Percentiles rank a stretch among this genome's conserved stretches.
These are phyloP conservation scores for Silene noctiflora DNA, from an alignment of 179 eudicot genomes.

Conservation along the genomic window DNA sequence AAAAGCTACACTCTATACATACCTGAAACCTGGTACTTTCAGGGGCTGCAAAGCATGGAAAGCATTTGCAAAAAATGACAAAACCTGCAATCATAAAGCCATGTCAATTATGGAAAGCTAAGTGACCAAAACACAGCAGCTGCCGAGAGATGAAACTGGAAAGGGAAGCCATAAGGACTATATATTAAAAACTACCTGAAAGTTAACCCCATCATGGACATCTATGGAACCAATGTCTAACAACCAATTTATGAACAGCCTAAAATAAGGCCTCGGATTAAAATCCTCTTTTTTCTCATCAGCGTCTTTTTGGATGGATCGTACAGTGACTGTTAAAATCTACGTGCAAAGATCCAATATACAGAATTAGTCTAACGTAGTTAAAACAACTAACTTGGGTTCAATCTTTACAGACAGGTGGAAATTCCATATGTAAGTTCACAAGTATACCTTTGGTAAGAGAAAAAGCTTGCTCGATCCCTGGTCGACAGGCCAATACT, in stretches of 20 bases:
- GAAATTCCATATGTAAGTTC: background rate
- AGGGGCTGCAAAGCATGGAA: constrained; percentile 90
- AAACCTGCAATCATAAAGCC: constrained; percentile 47
- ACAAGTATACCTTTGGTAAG: constrained; percentile 61
- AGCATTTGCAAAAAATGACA: constrained; percentile 86
- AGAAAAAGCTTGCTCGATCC: constrained; percentile 66
- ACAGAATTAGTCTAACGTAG: background rate
- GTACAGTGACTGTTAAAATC: constrained; percentile 78
- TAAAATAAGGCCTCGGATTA: constrained; percentile 87
- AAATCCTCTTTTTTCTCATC: constrained; percentile 77
- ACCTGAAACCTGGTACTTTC: constrained; percentile 94
- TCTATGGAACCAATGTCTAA: constrained; percentile 73
- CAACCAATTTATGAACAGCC: constrained; percentile 84
- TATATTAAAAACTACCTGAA: constrained; percentile 56
- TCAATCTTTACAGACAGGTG: background rate
- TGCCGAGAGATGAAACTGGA: background rate
- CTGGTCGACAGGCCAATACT: constrained; percentile 72
- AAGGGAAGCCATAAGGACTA: background rate
- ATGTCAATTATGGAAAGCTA: constrained; percentile 8
- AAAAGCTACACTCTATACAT: background rate
- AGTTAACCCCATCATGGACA: constrained; percentile 76
- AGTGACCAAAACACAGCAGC: background rate
- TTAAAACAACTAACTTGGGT: background rate
- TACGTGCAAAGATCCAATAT: constrained; percentile 21
- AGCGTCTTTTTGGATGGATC: constrained; percentile 72